Evolutionary conservation across 78 protist species (phyloP).

Genomic region (Protostelium mycophagum): DNA sequence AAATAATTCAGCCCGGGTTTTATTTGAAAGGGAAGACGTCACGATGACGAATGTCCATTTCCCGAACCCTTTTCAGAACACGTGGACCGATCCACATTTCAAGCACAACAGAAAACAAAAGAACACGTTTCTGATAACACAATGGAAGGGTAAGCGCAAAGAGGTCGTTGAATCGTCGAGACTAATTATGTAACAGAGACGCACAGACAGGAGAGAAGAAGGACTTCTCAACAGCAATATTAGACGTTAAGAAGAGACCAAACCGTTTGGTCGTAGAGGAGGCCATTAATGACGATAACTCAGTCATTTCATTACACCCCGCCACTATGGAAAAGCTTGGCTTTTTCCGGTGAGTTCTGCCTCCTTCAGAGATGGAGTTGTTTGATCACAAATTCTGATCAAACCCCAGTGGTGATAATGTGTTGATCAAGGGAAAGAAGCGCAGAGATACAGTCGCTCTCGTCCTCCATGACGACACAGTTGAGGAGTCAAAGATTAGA

Average conservation of each 20-base stretch:
- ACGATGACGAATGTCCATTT: no score
- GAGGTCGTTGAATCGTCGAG: no score
- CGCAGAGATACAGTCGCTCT: conserved; percentile 95
- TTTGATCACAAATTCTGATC: neutral
- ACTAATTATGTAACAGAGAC: no score
- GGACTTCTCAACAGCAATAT: conserved; percentile 73
- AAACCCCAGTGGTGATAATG: conserved; percentile 96
- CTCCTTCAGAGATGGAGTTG: neutral
- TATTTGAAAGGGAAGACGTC: no score
- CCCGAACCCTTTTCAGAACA: no score
- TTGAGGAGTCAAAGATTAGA: conserved; percentile 87
- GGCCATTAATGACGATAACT: conserved; percentile 95
- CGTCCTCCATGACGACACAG: conserved; percentile 88
- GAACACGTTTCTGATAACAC: no score
- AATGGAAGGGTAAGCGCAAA: no score
- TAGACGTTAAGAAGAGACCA: conserved; percentile 82
- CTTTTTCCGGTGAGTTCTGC: conserved; percentile 79
- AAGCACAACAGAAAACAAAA: no score
- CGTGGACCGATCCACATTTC: no score
- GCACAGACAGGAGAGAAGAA: conserved; percentile 7
- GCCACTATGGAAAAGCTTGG: conserved; percentile 84
- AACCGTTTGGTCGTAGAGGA: conserved; percentile 98
- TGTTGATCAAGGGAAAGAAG: conserved; percentile 96
- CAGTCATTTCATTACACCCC: conserved; percentile 85
- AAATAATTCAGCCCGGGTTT: no score